Conservation (phyloP, 2,329 filamentous ascomycete genomes). For the Daldinia sp. region DNA sequence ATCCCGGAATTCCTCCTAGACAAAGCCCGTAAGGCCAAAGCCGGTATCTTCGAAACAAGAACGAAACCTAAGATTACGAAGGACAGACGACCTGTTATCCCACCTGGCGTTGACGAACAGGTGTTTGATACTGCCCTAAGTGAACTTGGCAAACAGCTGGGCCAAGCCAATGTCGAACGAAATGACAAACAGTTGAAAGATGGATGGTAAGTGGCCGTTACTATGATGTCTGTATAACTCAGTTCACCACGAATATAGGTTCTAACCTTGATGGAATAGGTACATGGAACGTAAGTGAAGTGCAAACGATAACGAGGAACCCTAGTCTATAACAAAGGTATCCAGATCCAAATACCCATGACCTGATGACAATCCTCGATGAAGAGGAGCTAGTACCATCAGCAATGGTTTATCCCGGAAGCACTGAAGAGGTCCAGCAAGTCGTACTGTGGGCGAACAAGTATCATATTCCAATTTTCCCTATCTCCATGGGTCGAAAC, state of each 20-base stretch:
- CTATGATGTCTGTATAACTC: slow-evolving; percentile 6
- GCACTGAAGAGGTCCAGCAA: slow-evolving; percentile 51
- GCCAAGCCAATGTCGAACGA: slow-evolving; percentile 55
- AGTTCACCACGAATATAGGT: slow-evolving; percentile 21
- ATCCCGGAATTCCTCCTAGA: slow-evolving; percentile 55
- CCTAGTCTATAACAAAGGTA: slow-evolving; percentile 17
- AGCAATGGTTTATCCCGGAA: slow-evolving; percentile 54
- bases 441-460: slow-evolving; percentile 52
- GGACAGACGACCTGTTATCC: slow-evolving; percentile 53
- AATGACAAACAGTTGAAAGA: slow-evolving; percentile 57
- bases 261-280: slow-evolving; percentile 36
- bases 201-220: slow-evolving; percentile 53
- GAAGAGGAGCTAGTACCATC: slow-evolving; percentile 61
- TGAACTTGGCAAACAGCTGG: slow-evolving; percentile 54
- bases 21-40: slow-evolving; percentile 54
- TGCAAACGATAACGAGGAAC: not conserved
- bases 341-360: slow-evolving; percentile 56
- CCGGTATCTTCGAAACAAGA: slow-evolving; percentile 51
- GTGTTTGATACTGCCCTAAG: slow-evolving; percentile 52
- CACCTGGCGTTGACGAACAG: slow-evolving; percentile 53
- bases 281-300: slow-evolving; percentile 50
- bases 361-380: slow-evolving; percentile 58
- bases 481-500: slow-evolving; percentile 50
- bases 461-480: slow-evolving; percentile 47
- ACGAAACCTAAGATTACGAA: slow-evolving; percentile 51